Base-by-base conservation (phyloP, 495 filamentous ascomycete genomes). In the Evernia prunastri region DNA sequence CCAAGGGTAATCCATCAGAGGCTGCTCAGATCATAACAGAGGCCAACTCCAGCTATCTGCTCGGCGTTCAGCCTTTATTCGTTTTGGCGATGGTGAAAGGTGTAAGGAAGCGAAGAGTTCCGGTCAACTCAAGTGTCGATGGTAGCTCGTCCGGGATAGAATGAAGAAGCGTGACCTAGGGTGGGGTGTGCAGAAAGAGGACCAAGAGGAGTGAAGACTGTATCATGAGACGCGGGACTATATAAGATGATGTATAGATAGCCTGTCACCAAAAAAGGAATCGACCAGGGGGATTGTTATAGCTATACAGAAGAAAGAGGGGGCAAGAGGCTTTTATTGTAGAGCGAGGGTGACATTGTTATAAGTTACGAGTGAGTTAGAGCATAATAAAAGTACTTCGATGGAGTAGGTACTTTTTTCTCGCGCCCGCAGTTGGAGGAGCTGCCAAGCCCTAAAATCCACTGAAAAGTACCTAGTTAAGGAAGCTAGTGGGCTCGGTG, bases 1-100 rank as follows among this genome's bases (percentile, higher is more conserved):
- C 79, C 78, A 82, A 76, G 69, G 76, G 76, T 78, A 78, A 79
- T 85, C 83, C 85, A 87, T 87, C 73, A 85, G 84, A 78, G 74
- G 73, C 67, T 69, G 71, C 63, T 56, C 56, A 69, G 56, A 61
- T 47, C 64, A 66, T 69, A 64, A 42, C 60, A 37, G 37, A 40
- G 37, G 25, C 13, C 9, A 56, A 35, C 20, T 27, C 43, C 37
- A 35, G 27, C 57, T 15, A 29, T 49, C 45, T 49, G 45, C 45
- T 49, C 23, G 23, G 2, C 3, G 25, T 18, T 29, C 27, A 53
- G 49, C 49, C 25, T 17, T 53, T n/a, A 7, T 29, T 53, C n/a
- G n/a, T 18, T 31, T 27, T 17, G 25, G 25, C 15, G 2, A 13
- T 18, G 4, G 49, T 13, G 31, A 53, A 13, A 29, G 8, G 13